Evolutionary conservation across 495 filamentous ascomycete species (phyloP).

Genomic region (Schizothecium vesticola): DNA sequence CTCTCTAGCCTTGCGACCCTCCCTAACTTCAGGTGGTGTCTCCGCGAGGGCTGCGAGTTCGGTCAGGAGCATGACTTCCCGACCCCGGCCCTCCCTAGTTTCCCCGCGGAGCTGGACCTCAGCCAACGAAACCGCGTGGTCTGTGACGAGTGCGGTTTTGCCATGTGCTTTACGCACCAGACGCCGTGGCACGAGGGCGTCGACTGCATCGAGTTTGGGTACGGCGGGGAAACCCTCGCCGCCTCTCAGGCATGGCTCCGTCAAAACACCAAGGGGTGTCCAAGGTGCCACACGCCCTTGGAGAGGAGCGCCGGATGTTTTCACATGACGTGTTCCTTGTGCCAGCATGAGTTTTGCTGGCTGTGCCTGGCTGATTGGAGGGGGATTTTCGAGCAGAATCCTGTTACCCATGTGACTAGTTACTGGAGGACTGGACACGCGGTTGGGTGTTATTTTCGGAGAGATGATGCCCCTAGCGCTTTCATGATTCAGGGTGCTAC

Average conservation of each 20-base stretch:
- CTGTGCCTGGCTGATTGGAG: conserved; percentile 17
- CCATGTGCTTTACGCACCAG: conserved; percentile 34
- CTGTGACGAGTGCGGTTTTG: conserved; percentile 34
- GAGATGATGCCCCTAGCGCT: neutral
- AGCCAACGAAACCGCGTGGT: conserved; percentile 20
- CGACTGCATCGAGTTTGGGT: conserved; percentile 34
- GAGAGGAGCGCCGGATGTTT: conserved; percentile 17
- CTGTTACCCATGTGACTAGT: neutral
- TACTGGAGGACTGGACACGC: conserved; percentile 5
- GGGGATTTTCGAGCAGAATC: neutral
- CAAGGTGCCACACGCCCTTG: conserved; percentile 8
- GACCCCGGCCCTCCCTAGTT: neutral
- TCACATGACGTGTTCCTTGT: conserved; percentile 18
- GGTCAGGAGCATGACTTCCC: conserved; percentile 32
- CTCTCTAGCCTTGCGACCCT: conserved; percentile 22
- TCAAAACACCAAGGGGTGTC: conserved; percentile 10
- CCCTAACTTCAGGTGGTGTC: conserved; percentile 38
- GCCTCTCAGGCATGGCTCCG: conserved; percentile 8
- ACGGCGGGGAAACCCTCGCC: neutral
- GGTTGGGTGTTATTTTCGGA: conserved; percentile 12
- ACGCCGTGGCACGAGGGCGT: conserved; percentile 34
- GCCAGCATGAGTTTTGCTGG: conserved; percentile 23
- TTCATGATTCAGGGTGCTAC: conserved; percentile 7
- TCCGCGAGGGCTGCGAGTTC: conserved; percentile 26
- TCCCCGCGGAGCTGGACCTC: neutral